Evolutionary conservation across 1,284 basidiomycete genomes (phyloP).

Genomic region (Stereum hirsutum): DNA sequence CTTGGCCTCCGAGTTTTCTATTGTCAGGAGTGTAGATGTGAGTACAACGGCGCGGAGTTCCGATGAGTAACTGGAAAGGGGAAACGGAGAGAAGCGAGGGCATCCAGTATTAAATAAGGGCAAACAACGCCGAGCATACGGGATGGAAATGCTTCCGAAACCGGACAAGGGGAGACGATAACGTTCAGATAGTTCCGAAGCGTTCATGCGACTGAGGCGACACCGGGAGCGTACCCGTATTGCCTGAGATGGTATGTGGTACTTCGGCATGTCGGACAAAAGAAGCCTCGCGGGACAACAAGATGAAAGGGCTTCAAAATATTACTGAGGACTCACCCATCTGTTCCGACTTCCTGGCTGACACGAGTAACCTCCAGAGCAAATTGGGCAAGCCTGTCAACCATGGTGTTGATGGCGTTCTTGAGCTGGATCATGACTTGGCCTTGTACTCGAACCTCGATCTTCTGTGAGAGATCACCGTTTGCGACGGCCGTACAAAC

Average conservation of each 20-base stretch:
- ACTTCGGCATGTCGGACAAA: too few species aligned
- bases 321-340: constrained; percentile 66
- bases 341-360: constrained; percentile 87
- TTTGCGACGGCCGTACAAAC: constrained; percentile 95
- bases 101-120: too few species aligned
- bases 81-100: too few species aligned
- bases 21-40: neutral
- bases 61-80: constrained; percentile 9
- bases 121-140: too few species aligned
- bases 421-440: constrained; percentile 97
- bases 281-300: too few species aligned
- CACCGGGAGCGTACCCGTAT: too few species aligned
- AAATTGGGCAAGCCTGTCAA: constrained; percentile 75
- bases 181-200: too few species aligned
- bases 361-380: constrained; percentile 83
- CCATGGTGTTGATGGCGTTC: constrained; percentile 98
- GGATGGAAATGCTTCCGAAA: too few species aligned
- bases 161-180: too few species aligned
- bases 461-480: constrained; percentile 93
- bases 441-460: constrained; percentile 93
- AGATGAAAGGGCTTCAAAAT: too few species aligned
- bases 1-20: constrained; percentile 87
- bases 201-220: too few species aligned
- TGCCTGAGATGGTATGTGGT: too few species aligned
- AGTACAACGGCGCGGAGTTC: constrained; percentile 1